Percentiles rank a stretch among this genome's conserved stretches.
These are phyloP conservation scores for Phytophthora palmivora DNA, from an alignment of 352 stramenopile genomes.

Conservation along the genomic window DNA sequence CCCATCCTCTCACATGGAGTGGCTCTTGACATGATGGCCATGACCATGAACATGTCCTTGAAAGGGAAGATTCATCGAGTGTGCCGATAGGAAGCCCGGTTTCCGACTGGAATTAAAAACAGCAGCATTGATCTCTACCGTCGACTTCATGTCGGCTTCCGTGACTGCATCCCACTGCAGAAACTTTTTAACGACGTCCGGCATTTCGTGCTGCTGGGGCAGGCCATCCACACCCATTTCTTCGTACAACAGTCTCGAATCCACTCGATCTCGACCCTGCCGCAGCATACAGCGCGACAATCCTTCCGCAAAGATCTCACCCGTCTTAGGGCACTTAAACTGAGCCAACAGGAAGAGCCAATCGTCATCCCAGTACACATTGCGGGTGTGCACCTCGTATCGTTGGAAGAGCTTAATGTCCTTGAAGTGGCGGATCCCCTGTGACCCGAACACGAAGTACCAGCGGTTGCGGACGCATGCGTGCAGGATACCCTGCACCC, in stretches of 20 bases:
- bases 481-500: conserved; percentile 64
- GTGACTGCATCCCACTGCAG: conserved; percentile 63
- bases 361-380: conserved; percentile 75
- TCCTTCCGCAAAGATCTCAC: conserved; percentile 67
- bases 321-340: conserved; percentile 73
- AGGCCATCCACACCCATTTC: conserved; percentile 60
- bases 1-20: conserved; percentile 7
- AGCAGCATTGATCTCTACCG: conserved; percentile 43
- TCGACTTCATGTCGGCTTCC: conserved; percentile 66
- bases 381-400: conserved; percentile 74
- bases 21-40: conserved; percentile 11
- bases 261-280: conserved; percentile 55
- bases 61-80: conserved; percentile 80
- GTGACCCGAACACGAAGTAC: conserved; percentile 78
- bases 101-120: conserved; percentile 35
- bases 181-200: conserved; percentile 56
- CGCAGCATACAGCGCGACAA: conserved; percentile 70
- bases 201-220: conserved; percentile 51
- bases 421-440: conserved; percentile 69
- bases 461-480: conserved; percentile 60
- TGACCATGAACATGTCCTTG: conserved; percentile 23
- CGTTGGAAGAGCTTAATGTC: conserved; percentile 59
- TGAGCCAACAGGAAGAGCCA: conserved; percentile 76
- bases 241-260: conserved; percentile 59
- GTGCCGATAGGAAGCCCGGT: conserved; percentile 48